phyloP scores from a whole-genome alignment of 345 rosid species.

The Populus ilicifolia region DNA sequence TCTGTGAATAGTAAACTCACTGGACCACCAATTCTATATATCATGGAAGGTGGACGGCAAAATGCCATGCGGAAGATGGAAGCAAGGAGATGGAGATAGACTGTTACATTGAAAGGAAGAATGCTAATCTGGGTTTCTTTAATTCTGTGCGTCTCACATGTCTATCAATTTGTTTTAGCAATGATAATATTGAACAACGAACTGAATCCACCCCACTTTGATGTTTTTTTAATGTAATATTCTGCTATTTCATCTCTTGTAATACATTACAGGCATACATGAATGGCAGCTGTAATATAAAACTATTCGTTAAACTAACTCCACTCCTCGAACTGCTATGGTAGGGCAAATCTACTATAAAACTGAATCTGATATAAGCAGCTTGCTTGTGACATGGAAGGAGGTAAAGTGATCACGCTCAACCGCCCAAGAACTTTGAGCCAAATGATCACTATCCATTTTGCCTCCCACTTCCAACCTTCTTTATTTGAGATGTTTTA shows the following conservation, averaged over 20 bases:
- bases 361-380: too few species aligned
- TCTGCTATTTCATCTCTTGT: too few species aligned
- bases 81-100: constrained; percentile 1
- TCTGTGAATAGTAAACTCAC: background rate
- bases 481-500: background rate
- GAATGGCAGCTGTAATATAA: too few species aligned
- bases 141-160: background rate
- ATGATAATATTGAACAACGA: background rate
- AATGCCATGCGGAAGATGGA: constrained; percentile 20
- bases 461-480: background rate
- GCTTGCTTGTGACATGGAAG: too few species aligned
- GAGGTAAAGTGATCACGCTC: background rate
- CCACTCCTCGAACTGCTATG: too few species aligned
- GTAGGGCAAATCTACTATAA: too few species aligned
- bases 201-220: background rate
- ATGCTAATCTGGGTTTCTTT: background rate
- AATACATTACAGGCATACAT: too few species aligned
- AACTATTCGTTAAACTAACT: too few species aligned
- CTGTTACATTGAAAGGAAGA: background rate
- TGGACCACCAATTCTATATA: background rate
- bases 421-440: background rate
- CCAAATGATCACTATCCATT: background rate
- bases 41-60: background rate
- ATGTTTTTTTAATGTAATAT: too few species aligned
- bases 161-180: background rate